phyloP scores from a whole-genome alignment of 768 basidiomycete genomes.

The Suillus tomentosus region DNA sequence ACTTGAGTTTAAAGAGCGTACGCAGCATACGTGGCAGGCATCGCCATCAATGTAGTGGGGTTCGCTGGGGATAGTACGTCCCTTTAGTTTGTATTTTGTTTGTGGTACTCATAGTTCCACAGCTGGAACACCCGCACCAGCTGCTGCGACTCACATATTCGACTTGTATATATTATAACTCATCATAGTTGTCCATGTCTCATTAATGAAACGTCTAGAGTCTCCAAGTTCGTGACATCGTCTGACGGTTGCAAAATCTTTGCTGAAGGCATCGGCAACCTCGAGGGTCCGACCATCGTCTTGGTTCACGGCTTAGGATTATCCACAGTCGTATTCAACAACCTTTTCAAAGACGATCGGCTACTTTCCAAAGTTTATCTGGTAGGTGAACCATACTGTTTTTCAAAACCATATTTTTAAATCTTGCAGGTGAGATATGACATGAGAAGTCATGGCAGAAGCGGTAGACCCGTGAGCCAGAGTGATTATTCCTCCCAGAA shows the following conservation, averaged over 20 bases:
- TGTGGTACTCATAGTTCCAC: slow-evolving; percentile 1
- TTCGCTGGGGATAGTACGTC: slow-evolving; percentile 67
- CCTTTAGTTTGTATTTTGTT: background rate
- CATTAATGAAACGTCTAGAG: background rate
- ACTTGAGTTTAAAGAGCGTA: slow-evolving; percentile 45
- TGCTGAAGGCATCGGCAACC: slow-evolving; percentile 1
- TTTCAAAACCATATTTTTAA: background rate
- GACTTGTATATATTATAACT: slow-evolving; percentile 42
- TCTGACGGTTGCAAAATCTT: background rate
- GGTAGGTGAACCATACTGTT: background rate
- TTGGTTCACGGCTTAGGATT: background rate
- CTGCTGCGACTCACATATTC: slow-evolving; percentile 69
- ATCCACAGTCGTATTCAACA: background rate
- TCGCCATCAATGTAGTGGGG: slow-evolving; percentile 76
- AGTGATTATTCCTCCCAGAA: background rate
- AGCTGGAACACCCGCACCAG: slow-evolving; percentile 59
- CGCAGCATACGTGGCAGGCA: slow-evolving; percentile 64
- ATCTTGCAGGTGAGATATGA: background rate
- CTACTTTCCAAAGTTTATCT: background rate
- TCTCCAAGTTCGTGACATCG: background rate
- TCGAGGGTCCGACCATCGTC: background rate
- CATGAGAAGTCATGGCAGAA: slow-evolving; percentile 1
- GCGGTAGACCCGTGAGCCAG: background rate
- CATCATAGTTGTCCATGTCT: background rate
- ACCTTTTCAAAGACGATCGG: background rate